These are phyloP conservation scores for Glutinoglossum americanum DNA, from an alignment of 495 filamentous ascomycete genomes.

Conservation along the genomic window DNA sequence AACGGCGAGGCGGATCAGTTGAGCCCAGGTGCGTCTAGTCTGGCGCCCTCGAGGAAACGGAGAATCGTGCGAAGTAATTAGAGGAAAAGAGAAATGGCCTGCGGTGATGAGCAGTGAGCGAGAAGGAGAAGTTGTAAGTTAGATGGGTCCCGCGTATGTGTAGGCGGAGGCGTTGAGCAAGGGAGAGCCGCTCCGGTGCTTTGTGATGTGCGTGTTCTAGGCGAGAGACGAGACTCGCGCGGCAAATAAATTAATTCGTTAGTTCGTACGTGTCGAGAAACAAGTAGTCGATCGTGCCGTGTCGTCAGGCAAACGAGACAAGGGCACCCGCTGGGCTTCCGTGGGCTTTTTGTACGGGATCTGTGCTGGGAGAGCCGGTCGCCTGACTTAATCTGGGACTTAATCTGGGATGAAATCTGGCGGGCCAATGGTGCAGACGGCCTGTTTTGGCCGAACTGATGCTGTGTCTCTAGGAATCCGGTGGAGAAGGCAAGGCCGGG, in stretches of 20 bases:
- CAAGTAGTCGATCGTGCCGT: slow-evolving; percentile 1
- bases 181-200: not conserved
- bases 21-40: too few relatives aligned
- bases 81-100: too few relatives aligned
- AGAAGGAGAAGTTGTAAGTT: too few relatives aligned
- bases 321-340: not conserved
- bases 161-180: too few relatives aligned
- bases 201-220: not conserved
- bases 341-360: not conserved
- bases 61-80: too few relatives aligned
- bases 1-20: too few relatives aligned
- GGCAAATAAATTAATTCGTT: slow-evolving; percentile 3
- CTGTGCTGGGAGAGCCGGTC: not conserved
- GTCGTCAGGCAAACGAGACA: slow-evolving; percentile 1
- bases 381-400: not conserved
- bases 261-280: not conserved
- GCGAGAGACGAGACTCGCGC: slow-evolving; percentile 2
- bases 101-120: too few relatives aligned
- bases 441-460: not conserved
- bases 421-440: not conserved
- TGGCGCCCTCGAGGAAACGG: too few relatives aligned
- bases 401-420: not conserved
- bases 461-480: too few relatives aligned
- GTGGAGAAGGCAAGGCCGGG: not conserved
- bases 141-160: too few relatives aligned